phyloP scores from a whole-genome alignment of 2,329 filamentous ascomycete species.

The Knufia petricola region DNA sequence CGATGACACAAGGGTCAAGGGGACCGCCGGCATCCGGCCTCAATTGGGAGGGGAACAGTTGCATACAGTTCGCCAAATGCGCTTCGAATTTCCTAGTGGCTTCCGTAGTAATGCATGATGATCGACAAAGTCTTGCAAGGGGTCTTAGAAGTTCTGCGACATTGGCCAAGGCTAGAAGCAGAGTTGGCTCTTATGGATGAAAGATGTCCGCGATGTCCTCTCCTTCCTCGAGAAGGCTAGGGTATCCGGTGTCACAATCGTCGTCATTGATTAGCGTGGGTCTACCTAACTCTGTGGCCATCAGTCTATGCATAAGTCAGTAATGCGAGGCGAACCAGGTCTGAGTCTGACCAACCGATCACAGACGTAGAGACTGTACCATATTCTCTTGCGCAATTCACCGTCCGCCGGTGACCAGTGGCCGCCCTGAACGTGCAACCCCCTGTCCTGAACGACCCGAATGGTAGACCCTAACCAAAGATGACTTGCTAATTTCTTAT shows the following conservation, averaged over 20 bases:
- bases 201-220: slow-evolving; percentile 19
- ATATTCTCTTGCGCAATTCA: slow-evolving; percentile 78
- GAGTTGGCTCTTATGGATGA: slow-evolving; percentile 47
- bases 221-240: slow-evolving; percentile 71
- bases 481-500: slow-evolving; percentile 76
- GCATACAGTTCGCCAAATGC: slow-evolving; percentile 67
- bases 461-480: slow-evolving; percentile 75
- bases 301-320: slow-evolving; percentile 39
- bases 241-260: slow-evolving; percentile 77
- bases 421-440: slow-evolving; percentile 65
- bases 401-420: slow-evolving; percentile 65
- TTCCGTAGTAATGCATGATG: slow-evolving; percentile 54
- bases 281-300: slow-evolving; percentile 70
- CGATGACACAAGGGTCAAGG: slow-evolving; percentile 64
- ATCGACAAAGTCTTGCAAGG: slow-evolving; percentile 60
- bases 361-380: slow-evolving; percentile 89
- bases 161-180: slow-evolving; percentile 60
- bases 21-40: slow-evolving; percentile 56
- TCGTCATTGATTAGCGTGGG: slow-evolving; percentile 76
- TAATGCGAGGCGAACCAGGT: background rate
- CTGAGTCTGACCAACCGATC: slow-evolving; percentile 55
- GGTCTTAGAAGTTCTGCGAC: slow-evolving; percentile 69
- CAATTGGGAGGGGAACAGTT: slow-evolving; percentile 65
- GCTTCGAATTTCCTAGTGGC: slow-evolving; percentile 70
- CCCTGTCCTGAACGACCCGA: slow-evolving; percentile 71